Evolutionary conservation across 768 basidiomycete genomes (phyloP).

Genomic region (Russula sp.): DNA sequence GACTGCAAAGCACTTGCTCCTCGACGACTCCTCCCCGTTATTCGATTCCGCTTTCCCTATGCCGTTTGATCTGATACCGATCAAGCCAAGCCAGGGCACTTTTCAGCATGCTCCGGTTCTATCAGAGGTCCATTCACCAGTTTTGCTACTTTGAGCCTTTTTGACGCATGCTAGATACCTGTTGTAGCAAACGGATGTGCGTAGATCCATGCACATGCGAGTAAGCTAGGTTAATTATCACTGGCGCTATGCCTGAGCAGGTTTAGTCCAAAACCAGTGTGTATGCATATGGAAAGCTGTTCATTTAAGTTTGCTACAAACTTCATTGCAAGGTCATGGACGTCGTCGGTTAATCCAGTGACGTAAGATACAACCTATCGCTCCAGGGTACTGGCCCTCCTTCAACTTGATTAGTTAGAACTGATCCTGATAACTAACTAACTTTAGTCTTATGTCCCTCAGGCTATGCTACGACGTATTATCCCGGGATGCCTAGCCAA

Average conservation of each 20-base stretch:
- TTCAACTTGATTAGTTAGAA: too few species aligned
- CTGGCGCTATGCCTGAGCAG: background rate
- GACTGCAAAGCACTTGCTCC: background rate
- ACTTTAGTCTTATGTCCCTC: too few species aligned
- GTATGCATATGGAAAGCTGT: background rate
- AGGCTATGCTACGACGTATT: too few species aligned
- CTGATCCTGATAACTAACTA: too few species aligned
- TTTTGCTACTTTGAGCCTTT: background rate
- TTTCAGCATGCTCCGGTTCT: background rate
- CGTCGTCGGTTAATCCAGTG: too few species aligned
- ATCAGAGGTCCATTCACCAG: background rate
- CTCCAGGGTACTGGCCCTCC: too few species aligned
- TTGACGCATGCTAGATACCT: background rate
- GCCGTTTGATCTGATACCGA: background rate
- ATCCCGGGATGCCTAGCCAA: too few species aligned
- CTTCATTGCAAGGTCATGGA: too few species aligned
- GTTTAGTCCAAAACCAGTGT: background rate
- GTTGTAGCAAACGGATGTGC: background rate
- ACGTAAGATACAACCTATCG: too few species aligned
- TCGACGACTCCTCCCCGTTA: background rate
- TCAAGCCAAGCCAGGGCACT: background rate
- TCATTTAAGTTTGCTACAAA: background rate
- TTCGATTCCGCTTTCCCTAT: background rate
- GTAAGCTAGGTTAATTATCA: background rate
- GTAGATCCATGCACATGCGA: background rate